Evolutionary conservation across 352 stramenopile genomes (phyloP).

Genomic region (Phytophthora palmivora): DNA sequence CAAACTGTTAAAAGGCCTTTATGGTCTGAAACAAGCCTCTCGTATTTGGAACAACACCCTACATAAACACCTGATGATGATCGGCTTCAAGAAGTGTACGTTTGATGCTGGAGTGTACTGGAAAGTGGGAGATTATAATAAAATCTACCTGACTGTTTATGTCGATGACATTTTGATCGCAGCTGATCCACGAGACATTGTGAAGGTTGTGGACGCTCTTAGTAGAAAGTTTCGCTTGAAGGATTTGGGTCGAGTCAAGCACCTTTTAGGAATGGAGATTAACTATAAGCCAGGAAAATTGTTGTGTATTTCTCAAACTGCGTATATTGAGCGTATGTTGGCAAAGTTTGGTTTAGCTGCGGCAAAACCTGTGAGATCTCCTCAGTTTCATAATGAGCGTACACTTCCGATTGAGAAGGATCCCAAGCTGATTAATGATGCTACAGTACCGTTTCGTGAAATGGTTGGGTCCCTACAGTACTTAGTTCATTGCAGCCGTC

Average conservation of each 20-base stretch:
- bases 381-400: slow-evolving; percentile 10
- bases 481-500: slow-evolving; percentile 4
- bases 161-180: slow-evolving; percentile 9
- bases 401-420: slow-evolving; percentile 2
- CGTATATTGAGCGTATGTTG: background rate
- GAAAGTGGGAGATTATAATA: background rate
- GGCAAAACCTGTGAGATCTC: background rate
- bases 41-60: background rate
- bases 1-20: background rate
- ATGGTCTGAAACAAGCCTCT: background rate
- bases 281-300: background rate
- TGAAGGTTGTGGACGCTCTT: background rate
- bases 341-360: slow-evolving; percentile 1
- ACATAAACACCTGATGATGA: background rate
- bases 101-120: background rate
- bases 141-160: slow-evolving; percentile 3
- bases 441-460: background rate
- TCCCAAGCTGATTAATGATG: slow-evolving; percentile 6
- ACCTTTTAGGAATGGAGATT: too few species aligned
- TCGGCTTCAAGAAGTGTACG: slow-evolving; percentile 1
- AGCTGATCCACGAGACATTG: background rate
- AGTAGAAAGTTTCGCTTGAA: slow-evolving; percentile 9
- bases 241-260: background rate
- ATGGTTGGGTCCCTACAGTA: slow-evolving; percentile 5
- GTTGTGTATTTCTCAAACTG: slow-evolving; percentile 8